phyloP scores from a whole-genome alignment of 2,329 filamentous ascomycete species.

The Aspergillus neoniger region DNA sequence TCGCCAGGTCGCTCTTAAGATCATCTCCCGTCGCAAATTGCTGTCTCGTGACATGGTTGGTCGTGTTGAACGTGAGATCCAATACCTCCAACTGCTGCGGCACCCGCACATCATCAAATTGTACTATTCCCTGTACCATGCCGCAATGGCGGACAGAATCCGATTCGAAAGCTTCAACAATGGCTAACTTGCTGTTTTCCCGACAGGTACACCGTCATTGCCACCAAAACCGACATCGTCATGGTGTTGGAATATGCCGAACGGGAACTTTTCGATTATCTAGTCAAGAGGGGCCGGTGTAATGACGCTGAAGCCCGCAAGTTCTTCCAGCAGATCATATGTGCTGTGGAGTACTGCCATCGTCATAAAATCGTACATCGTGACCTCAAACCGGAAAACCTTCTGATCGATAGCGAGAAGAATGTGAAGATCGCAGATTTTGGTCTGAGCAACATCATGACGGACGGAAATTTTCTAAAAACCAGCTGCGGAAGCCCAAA shows the following conservation, averaged over 20 bases:
- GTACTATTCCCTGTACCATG: conserved; percentile 54
- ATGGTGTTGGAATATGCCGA: conserved; percentile 99
- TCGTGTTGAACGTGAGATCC: conserved; percentile 94
- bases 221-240: conserved; percentile 89
- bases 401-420: conserved; percentile 89
- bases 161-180: not conserved
- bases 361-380: conserved; percentile 98
- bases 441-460: conserved; percentile 99
- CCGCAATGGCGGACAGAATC: not conserved
- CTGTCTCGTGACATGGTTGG: conserved; percentile 98
- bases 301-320: conserved; percentile 89
- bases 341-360: conserved; percentile 98
- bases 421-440: conserved; percentile 99
- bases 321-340: conserved; percentile 99
- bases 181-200: conserved; percentile 19
- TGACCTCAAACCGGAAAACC: conserved; percentile 95
- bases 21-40: conserved; percentile 93
- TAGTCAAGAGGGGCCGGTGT: conserved; percentile 90
- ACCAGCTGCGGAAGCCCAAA: conserved; percentile 98
- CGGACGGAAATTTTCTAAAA: conserved; percentile 97
- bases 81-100: conserved; percentile 91
- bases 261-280: conserved; percentile 96
- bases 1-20: conserved; percentile 96
- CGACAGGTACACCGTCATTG: conserved; percentile 88
- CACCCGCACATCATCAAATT: conserved; percentile 99